These are phyloP conservation scores for Coemansia sp. DNA, from an alignment of 192 early-diverging fungal species.

Conservation along the genomic window DNA sequence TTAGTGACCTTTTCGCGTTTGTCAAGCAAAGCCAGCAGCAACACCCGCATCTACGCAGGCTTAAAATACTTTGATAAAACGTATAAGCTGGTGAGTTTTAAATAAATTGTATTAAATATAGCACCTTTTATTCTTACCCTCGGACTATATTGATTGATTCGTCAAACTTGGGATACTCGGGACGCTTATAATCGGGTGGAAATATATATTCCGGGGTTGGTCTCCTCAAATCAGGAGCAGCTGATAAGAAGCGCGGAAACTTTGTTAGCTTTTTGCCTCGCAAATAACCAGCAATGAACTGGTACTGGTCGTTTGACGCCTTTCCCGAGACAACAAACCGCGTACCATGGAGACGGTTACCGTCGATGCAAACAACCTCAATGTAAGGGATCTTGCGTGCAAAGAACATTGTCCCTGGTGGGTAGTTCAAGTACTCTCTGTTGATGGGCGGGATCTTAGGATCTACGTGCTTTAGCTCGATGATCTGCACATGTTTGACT, in stretches of 20 bases:
- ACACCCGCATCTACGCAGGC: not conserved
- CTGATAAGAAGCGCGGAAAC: conserved; percentile 14
- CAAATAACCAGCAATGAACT: conserved; percentile 36
- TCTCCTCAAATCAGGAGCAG: not conserved
- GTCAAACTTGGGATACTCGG: not conserved
- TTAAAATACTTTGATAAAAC: not conserved
- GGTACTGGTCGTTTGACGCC: conserved; percentile 19
- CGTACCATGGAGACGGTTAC: conserved; percentile 28
- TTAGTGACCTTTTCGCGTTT: not conserved
- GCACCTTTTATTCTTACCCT: not conserved
- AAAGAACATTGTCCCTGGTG: conserved; percentile 23
- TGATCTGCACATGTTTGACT: conserved; percentile 24
- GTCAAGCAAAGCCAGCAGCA: not conserved
- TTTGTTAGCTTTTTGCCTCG: conserved; percentile 14
- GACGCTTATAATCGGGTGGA: conserved; percentile 18
- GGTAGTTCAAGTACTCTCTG: conserved; percentile 8
- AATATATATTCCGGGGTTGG: conserved; percentile 30
- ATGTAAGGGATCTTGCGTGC: conserved; percentile 26
- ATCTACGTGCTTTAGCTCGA: conserved; percentile 14
- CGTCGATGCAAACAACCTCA: conserved; percentile 37
- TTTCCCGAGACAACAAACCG: conserved; percentile 34
- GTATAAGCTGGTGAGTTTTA: too few relatives aligned
- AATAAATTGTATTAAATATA: too few relatives aligned
- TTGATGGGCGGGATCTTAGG: conserved; percentile 10
- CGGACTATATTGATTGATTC: not conserved